Conservation (phyloP, 1,139 yeast species). For the Meyerozyma athensensis region DNA sequence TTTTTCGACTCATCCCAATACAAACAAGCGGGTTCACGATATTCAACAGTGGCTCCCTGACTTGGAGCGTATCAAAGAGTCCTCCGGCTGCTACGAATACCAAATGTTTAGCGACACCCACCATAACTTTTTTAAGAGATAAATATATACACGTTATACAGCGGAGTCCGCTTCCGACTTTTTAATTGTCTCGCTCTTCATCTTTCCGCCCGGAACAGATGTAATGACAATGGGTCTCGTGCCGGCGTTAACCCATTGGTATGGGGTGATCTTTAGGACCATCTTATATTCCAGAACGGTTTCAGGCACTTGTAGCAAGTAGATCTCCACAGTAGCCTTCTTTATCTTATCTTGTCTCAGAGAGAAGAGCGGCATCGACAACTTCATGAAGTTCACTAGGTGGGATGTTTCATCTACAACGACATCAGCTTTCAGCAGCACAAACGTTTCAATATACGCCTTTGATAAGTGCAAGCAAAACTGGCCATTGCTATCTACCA, state of each 20-base stretch:
- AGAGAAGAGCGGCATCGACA: constrained; percentile 3
- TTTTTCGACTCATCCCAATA: constrained; percentile 89
- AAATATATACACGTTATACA: background rate
- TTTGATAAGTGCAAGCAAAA: constrained; percentile 10
- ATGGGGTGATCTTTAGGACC: constrained; percentile 11
- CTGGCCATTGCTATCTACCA: constrained; percentile 8
- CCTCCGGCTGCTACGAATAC: constrained; percentile 20
- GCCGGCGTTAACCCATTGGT: too few relatives aligned
- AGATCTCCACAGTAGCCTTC: constrained; percentile 8
- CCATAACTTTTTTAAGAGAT: background rate
- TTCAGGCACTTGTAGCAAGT: constrained; percentile 9
- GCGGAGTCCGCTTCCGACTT: background rate
- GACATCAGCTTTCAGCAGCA: constrained; percentile 6
- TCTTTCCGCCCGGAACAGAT: background rate
- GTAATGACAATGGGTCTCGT: background rate
- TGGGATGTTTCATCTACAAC: background rate
- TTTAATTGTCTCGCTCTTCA: constrained; percentile 2
- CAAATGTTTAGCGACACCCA: background rate
- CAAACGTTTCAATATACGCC: constrained; percentile 13
- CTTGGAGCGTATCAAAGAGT: constrained; percentile 45
- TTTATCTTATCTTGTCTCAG: background rate
- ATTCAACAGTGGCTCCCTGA: constrained; percentile 71
- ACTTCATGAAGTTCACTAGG: constrained; percentile 2
- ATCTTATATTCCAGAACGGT: constrained; percentile 5
- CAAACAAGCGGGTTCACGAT: constrained; percentile 62